These are phyloP conservation scores for Fusarium bactridioides DNA, from an alignment of 2,329 filamentous ascomycete genomes.

Conservation along the genomic window DNA sequence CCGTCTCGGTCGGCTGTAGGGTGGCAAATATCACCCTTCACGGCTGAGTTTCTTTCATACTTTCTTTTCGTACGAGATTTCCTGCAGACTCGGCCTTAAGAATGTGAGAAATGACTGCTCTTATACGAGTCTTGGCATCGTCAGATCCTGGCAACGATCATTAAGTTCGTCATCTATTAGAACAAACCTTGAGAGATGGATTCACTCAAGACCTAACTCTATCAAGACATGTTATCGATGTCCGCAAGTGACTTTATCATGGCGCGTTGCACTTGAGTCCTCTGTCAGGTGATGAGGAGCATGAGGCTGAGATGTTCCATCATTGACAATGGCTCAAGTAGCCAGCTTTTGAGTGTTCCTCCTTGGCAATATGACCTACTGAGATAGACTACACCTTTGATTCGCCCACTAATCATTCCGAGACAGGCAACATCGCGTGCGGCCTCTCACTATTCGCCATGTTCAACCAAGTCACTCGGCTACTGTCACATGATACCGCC, in stretches of 20 bases:
- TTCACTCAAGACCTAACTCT: background rate
- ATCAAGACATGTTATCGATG: no score
- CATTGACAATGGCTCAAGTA: background rate
- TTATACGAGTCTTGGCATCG: background rate
- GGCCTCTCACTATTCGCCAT: background rate
- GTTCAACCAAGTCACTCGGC: background rate
- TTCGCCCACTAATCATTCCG: background rate
- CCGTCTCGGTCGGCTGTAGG: slow-evolving; percentile 16
- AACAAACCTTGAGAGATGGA: background rate
- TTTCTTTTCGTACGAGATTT: background rate
- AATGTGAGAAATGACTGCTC: background rate
- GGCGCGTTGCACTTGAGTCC: background rate
- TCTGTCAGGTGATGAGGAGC: background rate
- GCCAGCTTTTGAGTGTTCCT: background rate
- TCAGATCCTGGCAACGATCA: background rate
- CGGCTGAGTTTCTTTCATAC: slow-evolving; percentile 5
- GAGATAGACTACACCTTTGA: background rate
- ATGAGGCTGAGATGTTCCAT: background rate
- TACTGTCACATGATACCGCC: background rate
- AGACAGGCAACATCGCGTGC: background rate
- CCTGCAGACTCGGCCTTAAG: background rate
- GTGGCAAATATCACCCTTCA: slow-evolving; percentile 29
- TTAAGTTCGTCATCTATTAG: background rate
- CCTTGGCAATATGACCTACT: background rate
- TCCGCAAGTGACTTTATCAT: background rate